phyloP scores from a whole-genome alignment of 768 basidiomycete genomes.

The Sarcodon sp. region DNA sequence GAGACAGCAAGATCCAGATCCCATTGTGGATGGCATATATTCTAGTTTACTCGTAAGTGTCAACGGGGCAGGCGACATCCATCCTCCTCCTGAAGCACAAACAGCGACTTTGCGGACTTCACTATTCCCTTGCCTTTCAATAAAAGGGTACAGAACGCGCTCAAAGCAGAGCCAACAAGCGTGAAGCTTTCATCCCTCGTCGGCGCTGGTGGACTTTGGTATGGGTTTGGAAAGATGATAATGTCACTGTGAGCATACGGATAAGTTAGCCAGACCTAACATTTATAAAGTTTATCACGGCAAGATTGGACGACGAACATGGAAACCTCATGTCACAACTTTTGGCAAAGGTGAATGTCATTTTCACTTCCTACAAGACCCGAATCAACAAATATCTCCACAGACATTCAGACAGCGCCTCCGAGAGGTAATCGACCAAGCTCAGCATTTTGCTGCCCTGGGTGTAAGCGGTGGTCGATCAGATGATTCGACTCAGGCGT shows the following conservation, averaged over 20 bases:
- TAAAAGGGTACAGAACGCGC: slow-evolving; percentile 66
- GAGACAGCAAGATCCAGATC: slow-evolving; percentile 63
- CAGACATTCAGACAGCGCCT: slow-evolving; percentile 72
- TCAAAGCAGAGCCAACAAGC: slow-evolving; percentile 80
- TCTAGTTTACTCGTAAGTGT: slow-evolving; percentile 61
- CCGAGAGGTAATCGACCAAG: slow-evolving; percentile 74
- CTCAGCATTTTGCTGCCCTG: slow-evolving; percentile 65
- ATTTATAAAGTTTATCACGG: background rate
- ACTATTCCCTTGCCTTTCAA: slow-evolving; percentile 72
- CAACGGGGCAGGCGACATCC: background rate
- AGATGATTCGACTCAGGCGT: slow-evolving; percentile 54
- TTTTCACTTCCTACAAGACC: slow-evolving; percentile 5
- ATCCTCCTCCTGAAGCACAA: background rate
- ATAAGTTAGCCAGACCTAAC: background rate
- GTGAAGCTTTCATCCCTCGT: slow-evolving; percentile 77
- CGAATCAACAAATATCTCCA: slow-evolving; percentile 8
- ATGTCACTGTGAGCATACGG: slow-evolving; percentile 55
- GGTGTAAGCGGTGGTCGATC: slow-evolving; percentile 35
- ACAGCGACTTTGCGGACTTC: slow-evolving; percentile 82
- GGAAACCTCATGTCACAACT: slow-evolving; percentile 60
- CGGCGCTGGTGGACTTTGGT: slow-evolving; percentile 85
- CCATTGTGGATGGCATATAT: slow-evolving; percentile 90
- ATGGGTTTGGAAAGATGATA: slow-evolving; percentile 80
- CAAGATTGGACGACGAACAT: slow-evolving; percentile 66
- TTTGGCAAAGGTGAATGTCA: slow-evolving; percentile 44